Base-by-base conservation (phyloP, 352 stramenopile species). In the Phytophthora foliorum region DNA sequence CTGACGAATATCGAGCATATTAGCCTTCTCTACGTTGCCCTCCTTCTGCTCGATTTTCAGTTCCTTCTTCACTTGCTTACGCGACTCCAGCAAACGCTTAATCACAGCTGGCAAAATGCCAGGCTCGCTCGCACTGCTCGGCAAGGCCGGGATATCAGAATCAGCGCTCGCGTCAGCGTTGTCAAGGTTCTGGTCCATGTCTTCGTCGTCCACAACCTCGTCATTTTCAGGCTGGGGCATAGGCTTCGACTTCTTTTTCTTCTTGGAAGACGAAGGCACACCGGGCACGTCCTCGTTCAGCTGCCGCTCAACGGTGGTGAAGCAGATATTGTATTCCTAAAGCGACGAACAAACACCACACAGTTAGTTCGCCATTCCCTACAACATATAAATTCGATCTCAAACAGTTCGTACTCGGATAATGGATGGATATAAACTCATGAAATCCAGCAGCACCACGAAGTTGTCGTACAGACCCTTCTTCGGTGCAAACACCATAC, bases 241-340 rank as follows among this genome's bases (percentile, higher is more conserved):
- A 0, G 69, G 72, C 59, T 90, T 91, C 0, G 69, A 59, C 44
- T 88, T 88, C 52, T 82, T 83, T 59, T 83, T 82, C 62, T 87
- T 84, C 52, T 89, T 91, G 8, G 59, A 61, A n/a, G 74, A 64
- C 1, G 63, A 36, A 17, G 67, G 56, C 17, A 44, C 71, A 49
- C 75, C 68, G 31, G 72, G 56, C 10, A 64, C 74, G 38, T 89
- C 81, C 21, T 91, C 81, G 59, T 84, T 80, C 8, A 96, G 75
- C 58, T 89, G 84, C 7, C 86, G 81, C 75, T 99, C 89, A 39
- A 99, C 94, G 0, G 98, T 99, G 9, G 98, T 99, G 69, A 99
- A 99, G 74, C 98, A 99, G 60, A 99, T 94, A 79, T 99, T 99
- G 85, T 99, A 99, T 86, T 99, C 98, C 86, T 99, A 94, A 10